Evolutionary conservation across 495 filamentous ascomycete genomes (phyloP), one percentile per base, ranked within the genome.

Genomic region (Penicillium roqueforti): DNA sequence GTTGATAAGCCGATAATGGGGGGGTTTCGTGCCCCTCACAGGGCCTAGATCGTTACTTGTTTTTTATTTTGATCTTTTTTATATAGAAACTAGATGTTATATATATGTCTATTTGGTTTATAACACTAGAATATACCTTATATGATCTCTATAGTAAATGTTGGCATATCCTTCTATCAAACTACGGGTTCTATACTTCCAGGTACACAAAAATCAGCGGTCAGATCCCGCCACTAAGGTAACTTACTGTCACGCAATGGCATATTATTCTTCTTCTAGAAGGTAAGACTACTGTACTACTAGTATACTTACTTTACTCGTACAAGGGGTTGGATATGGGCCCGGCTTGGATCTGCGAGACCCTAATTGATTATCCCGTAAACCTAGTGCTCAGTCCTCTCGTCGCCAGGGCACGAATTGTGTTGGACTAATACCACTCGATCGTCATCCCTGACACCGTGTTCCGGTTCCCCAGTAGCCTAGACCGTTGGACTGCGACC

Each of bases 381-480:
- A 36, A 36, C n/a, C n/a, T 44, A 52, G 50, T 44, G 50, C 31
- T 52, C 29, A 52, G 40, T 42, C 50, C 50, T 19, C 50, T 52
- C 50, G 18, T 38, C 32, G 32, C 28, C 47, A 49, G 47, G 47
- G 47, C 18, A 40, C 47, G 36, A 40, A 50, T 42, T 37, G 47
- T 49, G 40, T 52, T 9, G 29, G 22, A 25, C 14, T 52, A 28
- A 52, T 34, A 42, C 47, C 14, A 20, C 9, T 37, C 23, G 5
- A 22, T 38, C 47, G 42, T 45, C 42, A 45, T 44, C 42, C n/a
- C 6, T 29, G 18, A 6, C 48, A 29, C 23, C 13, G 50, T 31
- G 19, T 40, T n/a, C 47, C 47, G 6, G 25, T 19, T 37, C 14
- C 25, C 26, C 29, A 36, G 16, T 18, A 29, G 36, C 37, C 34